Percentiles rank a stretch among this genome's conserved stretches.
These are phyloP conservation scores for Thalia dealbata DNA, from an alignment of 176 grass and related monocot species.

Conservation along the genomic window DNA sequence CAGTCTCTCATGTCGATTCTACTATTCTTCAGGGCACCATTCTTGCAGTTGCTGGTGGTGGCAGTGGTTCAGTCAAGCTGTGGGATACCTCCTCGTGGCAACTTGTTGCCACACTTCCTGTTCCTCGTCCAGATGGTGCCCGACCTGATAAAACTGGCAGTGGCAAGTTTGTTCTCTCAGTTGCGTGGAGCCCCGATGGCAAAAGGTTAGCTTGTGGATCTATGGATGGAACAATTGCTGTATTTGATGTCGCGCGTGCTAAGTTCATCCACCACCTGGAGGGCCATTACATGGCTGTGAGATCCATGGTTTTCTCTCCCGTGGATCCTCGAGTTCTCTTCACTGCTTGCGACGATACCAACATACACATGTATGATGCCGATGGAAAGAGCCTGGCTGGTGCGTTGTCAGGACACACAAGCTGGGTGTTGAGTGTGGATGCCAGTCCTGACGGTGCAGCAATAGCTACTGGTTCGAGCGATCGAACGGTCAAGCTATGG, in stretches of 20 bases:
- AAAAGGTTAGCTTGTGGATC: slow-evolving; percentile 69
- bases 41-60: slow-evolving; percentile 87
- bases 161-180: slow-evolving; percentile 66
- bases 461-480: slow-evolving; percentile 62
- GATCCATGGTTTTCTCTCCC: slow-evolving; percentile 79
- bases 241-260: slow-evolving; percentile 52
- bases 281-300: slow-evolving; percentile 79
- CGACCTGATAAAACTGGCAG: slow-evolving; percentile 56
- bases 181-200: slow-evolving; percentile 85
- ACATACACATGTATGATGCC: slow-evolving; percentile 84
- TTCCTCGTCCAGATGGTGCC: slow-evolving; percentile 59
- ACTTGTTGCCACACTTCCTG: slow-evolving; percentile 42
- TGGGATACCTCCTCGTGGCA: slow-evolving; percentile 82
- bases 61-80: slow-evolving; percentile 65
- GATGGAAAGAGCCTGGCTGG: slow-evolving; percentile 71
- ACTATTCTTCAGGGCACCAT: slow-evolving; percentile 43
- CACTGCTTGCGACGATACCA: slow-evolving; percentile 59
- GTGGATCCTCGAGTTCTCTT: slow-evolving; percentile 78
- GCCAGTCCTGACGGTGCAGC: slow-evolving; percentile 66
- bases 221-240: slow-evolving; percentile 66
- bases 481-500: slow-evolving; percentile 70
- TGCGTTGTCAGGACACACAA: slow-evolving; percentile 68
- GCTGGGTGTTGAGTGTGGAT: slow-evolving; percentile 76
- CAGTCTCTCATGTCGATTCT: neutral
- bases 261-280: slow-evolving; percentile 91